Base-by-base conservation (phyloP, 805 yeast species). In the Nematodospora valgi region DNA sequence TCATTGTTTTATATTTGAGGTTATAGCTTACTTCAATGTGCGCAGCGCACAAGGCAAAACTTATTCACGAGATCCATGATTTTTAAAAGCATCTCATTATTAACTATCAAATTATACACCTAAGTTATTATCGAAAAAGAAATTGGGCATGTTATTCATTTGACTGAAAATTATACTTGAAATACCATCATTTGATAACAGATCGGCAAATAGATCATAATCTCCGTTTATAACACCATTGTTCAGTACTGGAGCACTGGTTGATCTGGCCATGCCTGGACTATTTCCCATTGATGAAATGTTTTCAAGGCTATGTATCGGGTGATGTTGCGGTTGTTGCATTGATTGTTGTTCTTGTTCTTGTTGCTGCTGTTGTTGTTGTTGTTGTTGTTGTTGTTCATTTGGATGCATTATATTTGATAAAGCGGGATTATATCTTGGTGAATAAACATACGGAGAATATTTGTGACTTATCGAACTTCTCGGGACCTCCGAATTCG, bases 61-160 rank as follows among this genome's bases (percentile, higher is more conserved):
- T n/a, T n/a, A n/a, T n/a, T n/a, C n/a, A n/a, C n/a, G n/a, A n/a
- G n/a, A n/a, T n/a, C n/a, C n/a, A n/a, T n/a, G n/a, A n/a, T n/a
- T n/a, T n/a, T n/a, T n/a, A 21, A 21, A 21, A 8, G 23, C 23
- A 21, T 21, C 23, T 10, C 23, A 21, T 10, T 21, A 10, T 21
- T 21, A 8, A 21, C 10, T 21, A 21, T 10, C 7, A 5, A 14
- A 18, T 37, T 31, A 54, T 14, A 47, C 42, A 13, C 58, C 57
- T 27, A 56, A 32, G 38, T 50, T 60, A 30, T 61, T 61, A 37
- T 65, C 72, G 31, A 51, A 62, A 44, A 65, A 64, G 38, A 56
- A 62, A 41, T 64, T 65, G 9, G 70, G 70, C 37, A 59, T 43
- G 25, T 46, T 50, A 33, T 49, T 46, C 46, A 58, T 44, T 37